Evolutionary conservation across 2,329 filamentous ascomycete genomes (phyloP), one percentile per base, ranked within the genome.

Genomic region (Davidsoniella virescens): DNA sequence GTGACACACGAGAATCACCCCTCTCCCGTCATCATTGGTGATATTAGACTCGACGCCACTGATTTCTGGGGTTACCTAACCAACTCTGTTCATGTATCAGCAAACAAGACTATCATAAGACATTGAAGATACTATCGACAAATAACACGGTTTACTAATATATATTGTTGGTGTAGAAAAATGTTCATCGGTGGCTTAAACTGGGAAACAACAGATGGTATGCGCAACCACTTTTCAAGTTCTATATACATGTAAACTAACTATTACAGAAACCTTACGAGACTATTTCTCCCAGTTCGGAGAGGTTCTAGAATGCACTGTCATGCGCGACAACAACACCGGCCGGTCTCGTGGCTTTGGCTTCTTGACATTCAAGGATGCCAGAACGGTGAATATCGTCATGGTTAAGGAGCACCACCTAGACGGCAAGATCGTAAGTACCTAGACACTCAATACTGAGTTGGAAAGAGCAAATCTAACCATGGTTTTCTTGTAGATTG

Each of bases 371-470:
- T 98, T 98, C 72, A 93, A 86, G 63, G 92, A 98, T 61, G 84
- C 92, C 44, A 94, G 94, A 69, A 94, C 87, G 3, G 92, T 98
- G 57, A 98, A 98, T 63, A 94, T 87, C 57, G 92, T 98, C 56
- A 98, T 98, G 92, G 92, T 98, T 55, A 98, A 98, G 68, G 92
- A 98, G 64, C 92, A 98, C 65, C 94, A 90, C 59, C 75, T 98
- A 18, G 92, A 98, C 63, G 92, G 92, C 55, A 98, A 98, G 67
- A 95, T 98, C 65, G 92, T 96, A 75, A 71, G 85, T 69, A 37
- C 41, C 38, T 52, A 49, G 7, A 12, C 25, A 7, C 16, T 23
- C 14, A 6, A 42, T 26, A 18, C 43, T 3, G 1, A 4, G n/a
- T 3, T 7, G 39, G 25, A 33, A 9, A 33, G 2, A 6, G 29